phyloP scores from a whole-genome alignment of 1,284 basidiomycete species.

The Kalmanozyma brasiliensis region DNA sequence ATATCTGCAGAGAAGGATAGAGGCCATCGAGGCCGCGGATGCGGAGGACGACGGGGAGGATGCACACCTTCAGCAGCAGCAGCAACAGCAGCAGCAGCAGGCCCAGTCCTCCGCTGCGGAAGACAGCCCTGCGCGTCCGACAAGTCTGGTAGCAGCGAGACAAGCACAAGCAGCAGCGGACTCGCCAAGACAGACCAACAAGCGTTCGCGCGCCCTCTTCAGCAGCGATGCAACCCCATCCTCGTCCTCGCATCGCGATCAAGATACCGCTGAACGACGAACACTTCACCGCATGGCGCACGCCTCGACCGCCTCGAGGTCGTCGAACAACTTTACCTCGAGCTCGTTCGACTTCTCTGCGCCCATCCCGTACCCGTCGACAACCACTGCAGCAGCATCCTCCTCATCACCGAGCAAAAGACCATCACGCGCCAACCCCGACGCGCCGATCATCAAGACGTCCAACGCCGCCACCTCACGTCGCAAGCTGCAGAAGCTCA shows the following conservation, averaged over 20 bases:
- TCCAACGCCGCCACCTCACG: slow-evolving; percentile 21
- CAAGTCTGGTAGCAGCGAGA: neutral
- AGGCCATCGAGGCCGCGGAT: slow-evolving; percentile 38
- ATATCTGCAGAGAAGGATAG: slow-evolving; percentile 48
- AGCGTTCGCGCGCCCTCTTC: slow-evolving; percentile 6
- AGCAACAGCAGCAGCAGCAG: slow-evolving; percentile 2
- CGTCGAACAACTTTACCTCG: slow-evolving; percentile 5
- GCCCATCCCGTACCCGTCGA: slow-evolving; percentile 11
- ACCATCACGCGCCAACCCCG: neutral
- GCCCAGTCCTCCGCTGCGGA: neutral
- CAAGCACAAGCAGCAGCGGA: neutral
- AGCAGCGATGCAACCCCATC: no score
- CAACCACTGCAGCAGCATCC: neutral
- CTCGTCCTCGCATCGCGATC: slow-evolving; percentile 1
- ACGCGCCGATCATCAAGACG: slow-evolving; percentile 23
- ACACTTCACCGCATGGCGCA: slow-evolving; percentile 7
- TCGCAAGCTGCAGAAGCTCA: slow-evolving; percentile 20
- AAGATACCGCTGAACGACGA: slow-evolving; percentile 3
- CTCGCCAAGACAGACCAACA: slow-evolving; percentile 17
- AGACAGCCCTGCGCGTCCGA: neutral
- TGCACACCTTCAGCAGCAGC: neutral
- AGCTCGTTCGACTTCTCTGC: slow-evolving; percentile 25
- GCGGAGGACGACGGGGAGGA: slow-evolving; percentile 32
- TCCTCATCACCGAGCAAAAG: neutral
- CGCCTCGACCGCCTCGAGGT: neutral